phyloP scores from a whole-genome alignment of 768 basidiomycete species.

The Suillus spraguei region DNA sequence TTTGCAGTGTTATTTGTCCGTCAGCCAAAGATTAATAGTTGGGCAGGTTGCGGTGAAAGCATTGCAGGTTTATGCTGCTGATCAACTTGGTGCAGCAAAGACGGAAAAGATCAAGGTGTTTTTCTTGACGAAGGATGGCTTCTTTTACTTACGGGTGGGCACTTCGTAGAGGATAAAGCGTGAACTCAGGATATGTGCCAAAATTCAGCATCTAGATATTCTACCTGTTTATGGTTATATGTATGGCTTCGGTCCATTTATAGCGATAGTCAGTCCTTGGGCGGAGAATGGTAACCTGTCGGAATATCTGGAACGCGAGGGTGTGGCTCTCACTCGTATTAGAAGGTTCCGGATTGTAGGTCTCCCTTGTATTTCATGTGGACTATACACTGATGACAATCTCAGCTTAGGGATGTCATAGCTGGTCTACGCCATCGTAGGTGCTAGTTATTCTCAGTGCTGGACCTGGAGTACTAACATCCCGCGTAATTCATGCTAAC shows the following conservation, averaged over 20 bases:
- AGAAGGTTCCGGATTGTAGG: constrained; percentile 21
- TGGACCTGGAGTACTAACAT: neutral
- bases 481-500: constrained; percentile 3
- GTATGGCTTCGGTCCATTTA: constrained; percentile 31
- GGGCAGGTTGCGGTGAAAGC: constrained; percentile 27
- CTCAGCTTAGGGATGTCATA: neutral
- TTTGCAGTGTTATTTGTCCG: neutral
- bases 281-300: constrained; percentile 31
- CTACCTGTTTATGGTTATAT: constrained; percentile 32
- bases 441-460: neutral
- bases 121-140: neutral
- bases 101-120: neutral
- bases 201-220: constrained; percentile 30
- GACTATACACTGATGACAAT: neutral
- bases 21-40: neutral
- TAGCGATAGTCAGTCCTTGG: constrained; percentile 39
- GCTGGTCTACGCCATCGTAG: neutral
- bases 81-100: constrained; percentile 6
- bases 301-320: constrained; percentile 21
- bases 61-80: constrained; percentile 23
- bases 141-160: neutral
- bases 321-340: constrained; percentile 10
- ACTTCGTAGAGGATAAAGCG: constrained; percentile 22
- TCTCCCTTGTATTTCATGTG: neutral
- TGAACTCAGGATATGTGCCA: constrained; percentile 28